Percentiles rank a stretch among this genome's conserved stretches.
phyloP scores from a whole-genome alignment of 2,329 filamentous ascomycete genomes.

The Colletotrichum lini region DNA sequence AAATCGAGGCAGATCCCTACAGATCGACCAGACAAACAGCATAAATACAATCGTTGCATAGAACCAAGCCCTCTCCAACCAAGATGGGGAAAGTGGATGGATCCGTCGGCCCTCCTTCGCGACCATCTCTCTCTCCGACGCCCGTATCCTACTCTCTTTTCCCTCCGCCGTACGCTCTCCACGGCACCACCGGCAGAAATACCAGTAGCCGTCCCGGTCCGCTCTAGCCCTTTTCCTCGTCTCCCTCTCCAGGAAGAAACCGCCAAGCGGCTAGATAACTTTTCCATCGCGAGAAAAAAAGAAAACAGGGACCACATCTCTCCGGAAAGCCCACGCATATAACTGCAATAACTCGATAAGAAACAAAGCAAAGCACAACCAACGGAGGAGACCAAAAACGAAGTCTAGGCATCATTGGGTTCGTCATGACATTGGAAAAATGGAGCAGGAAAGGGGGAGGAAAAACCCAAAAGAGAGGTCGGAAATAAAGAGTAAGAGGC shows the following conservation, averaged over 20 bases:
- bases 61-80: background rate
- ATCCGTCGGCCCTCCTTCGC: background rate
- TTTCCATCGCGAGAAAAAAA: constrained; percentile 4
- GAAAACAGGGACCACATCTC: background rate
- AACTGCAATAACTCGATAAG: background rate
- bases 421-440: background rate
- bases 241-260: background rate
- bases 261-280: background rate
- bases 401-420: constrained; percentile 10
- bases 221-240: background rate
- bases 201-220: background rate
- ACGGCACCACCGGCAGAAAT: background rate
- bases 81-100: background rate
- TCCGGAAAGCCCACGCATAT: background rate
- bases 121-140: background rate
- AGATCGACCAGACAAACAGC: too few relatives aligned
- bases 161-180: background rate
- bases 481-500: too few relatives aligned
- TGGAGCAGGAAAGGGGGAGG: too few relatives aligned
- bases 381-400: background rate
- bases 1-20: background rate
- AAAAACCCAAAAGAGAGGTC: too few relatives aligned
- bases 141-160: background rate
- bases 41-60: background rate
- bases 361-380: background rate